Conservation (phyloP, 2,329 filamentous ascomycete species). For the Hypoxylon sp. region DNA sequence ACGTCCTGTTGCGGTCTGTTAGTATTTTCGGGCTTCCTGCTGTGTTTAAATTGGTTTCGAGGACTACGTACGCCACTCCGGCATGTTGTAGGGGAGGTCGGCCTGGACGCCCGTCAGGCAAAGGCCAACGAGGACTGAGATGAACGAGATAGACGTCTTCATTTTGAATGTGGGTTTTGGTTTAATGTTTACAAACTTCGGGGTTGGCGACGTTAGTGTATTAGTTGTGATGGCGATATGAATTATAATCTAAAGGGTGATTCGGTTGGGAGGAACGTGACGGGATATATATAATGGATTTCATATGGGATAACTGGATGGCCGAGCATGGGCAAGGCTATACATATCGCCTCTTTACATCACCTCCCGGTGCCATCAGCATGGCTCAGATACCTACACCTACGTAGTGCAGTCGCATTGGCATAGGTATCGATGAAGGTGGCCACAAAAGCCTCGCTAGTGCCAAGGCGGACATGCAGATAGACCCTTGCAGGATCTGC, state of each 20-base stretch:
- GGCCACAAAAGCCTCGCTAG: not conserved
- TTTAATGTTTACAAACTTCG: not conserved
- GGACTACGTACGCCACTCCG: conserved; percentile 8
- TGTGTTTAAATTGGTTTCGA: not conserved
- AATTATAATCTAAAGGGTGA: not conserved
- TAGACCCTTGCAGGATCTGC: conserved; percentile 16
- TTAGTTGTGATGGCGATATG: conserved; percentile 9
- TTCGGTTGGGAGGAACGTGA: not conserved
- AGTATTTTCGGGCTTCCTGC: not conserved
- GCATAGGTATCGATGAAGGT: not conserved
- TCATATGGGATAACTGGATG: not conserved
- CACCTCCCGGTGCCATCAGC: conserved; percentile 6
- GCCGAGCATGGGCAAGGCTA: not conserved
- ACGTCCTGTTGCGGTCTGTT: conserved; percentile 10
- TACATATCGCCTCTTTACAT: conserved; percentile 12
- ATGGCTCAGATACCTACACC: not conserved
- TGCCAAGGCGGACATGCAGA: conserved; percentile 1
- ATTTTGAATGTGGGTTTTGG: conserved; percentile 18
- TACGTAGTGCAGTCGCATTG: not conserved
- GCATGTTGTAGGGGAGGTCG: conserved; percentile 14
- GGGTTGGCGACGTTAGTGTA: not conserved
- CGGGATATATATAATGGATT: conserved; percentile 20
- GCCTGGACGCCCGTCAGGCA: conserved; percentile 35
- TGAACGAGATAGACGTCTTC: conserved; percentile 30
- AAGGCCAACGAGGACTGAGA: conserved; percentile 30